These are phyloP conservation scores for Suillus hirtellus DNA, from an alignment of 768 basidiomycete species.

Conservation along the genomic window DNA sequence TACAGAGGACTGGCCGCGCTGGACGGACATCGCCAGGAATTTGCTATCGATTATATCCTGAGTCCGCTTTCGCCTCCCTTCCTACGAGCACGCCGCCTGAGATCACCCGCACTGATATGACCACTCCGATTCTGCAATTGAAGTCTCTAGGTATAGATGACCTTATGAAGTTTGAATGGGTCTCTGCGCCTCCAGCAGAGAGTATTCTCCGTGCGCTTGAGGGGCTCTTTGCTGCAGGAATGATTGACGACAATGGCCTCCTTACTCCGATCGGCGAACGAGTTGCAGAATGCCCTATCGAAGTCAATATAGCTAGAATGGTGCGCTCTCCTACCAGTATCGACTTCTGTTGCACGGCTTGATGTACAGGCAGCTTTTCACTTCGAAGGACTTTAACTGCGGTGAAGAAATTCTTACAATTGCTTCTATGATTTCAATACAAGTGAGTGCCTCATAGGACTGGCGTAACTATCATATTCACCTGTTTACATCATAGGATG, in stretches of 20 bases:
- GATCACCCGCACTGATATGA: conserved; percentile 88
- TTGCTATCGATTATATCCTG: conserved; percentile 89
- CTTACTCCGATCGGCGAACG: conserved; percentile 77
- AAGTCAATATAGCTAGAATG: conserved; percentile 92
- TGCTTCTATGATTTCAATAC: conserved; percentile 92
- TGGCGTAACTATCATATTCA: conserved; percentile 3
- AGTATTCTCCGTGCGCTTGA: conserved; percentile 86
- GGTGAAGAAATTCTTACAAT: conserved; percentile 96
- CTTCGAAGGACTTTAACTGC: conserved; percentile 81
- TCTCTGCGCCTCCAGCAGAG: conserved; percentile 84
- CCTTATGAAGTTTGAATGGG: conserved; percentile 95
- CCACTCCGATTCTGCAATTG: conserved; percentile 87
- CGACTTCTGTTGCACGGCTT: background rate
- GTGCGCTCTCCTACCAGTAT: conserved; percentile 43
- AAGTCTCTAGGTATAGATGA: conserved; percentile 96
- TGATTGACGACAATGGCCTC: conserved; percentile 80
- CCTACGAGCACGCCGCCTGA: conserved; percentile 80
- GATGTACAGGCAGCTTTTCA: conserved; percentile 64
- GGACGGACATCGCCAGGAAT: conserved; percentile 91
- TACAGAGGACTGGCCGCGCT: conserved; percentile 91
- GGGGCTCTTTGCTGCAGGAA: conserved; percentile 74
- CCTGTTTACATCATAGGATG: conserved; percentile 56
- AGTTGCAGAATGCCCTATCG: conserved; percentile 93
- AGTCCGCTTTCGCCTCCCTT: conserved; percentile 58
- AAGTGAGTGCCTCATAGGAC: conserved; percentile 44